Percentiles rank a stretch among this genome's conserved stretches.
Conservation (phyloP, 768 basidiomycete species). For the Rhizopogon roseolus region DNA sequence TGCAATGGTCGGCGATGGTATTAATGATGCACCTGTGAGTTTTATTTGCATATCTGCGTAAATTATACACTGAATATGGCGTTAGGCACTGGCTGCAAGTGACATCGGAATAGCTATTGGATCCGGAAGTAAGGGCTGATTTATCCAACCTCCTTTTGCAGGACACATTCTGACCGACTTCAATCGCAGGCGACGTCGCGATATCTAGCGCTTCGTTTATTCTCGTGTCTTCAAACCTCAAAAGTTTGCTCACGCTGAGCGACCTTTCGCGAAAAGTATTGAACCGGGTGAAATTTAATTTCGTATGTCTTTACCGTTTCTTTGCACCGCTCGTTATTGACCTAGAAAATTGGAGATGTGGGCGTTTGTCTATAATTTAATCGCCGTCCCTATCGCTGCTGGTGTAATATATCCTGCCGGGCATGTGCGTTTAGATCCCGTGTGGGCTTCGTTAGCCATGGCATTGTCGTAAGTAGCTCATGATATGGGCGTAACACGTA, state of each 20-base stretch:
- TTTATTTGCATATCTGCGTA: neutral
- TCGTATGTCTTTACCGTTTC: constrained; percentile 38
- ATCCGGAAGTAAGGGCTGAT: constrained; percentile 44
- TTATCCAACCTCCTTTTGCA: neutral
- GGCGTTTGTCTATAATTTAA: constrained; percentile 64
- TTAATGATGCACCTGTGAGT: constrained; percentile 55
- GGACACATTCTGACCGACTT: neutral
- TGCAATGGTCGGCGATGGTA: constrained; percentile 57
- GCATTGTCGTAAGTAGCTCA: constrained; percentile 56
- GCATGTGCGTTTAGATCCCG: constrained; percentile 62
- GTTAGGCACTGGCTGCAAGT: constrained; percentile 47
- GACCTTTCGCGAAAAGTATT: constrained; percentile 66
- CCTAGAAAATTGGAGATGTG: constrained; percentile 39
- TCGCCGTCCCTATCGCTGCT: constrained; percentile 71
- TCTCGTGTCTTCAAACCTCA: constrained; percentile 63
- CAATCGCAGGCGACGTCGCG: constrained; percentile 44
- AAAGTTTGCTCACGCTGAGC: constrained; percentile 52
- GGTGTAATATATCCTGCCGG: constrained; percentile 73
- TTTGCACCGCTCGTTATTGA: constrained; percentile 9
- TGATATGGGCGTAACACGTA: neutral
- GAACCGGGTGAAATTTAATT: constrained; percentile 69
- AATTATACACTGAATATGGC: constrained; percentile 7
- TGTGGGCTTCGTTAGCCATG: constrained; percentile 82
- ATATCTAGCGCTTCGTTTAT: constrained; percentile 79
- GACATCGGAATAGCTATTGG: constrained; percentile 58